Conservation (phyloP, 1,284 basidiomycete genomes). For the Ceratobasidium sp. region DNA sequence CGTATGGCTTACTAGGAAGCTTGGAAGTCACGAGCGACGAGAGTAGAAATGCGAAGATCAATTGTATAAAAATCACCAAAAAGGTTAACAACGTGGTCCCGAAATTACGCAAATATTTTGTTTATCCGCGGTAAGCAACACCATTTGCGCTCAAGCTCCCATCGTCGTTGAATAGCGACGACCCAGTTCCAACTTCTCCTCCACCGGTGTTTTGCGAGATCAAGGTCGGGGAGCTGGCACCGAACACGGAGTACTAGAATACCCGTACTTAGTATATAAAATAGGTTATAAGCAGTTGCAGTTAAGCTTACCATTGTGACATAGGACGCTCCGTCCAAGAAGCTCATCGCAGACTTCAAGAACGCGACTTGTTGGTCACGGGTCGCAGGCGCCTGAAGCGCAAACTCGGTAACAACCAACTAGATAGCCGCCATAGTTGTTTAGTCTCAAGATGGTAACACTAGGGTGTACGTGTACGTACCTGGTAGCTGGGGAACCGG, state of each 20-base stretch:
- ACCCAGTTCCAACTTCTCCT: constrained; percentile 44
- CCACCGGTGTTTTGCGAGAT: constrained; percentile 38
- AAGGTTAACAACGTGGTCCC: too few relatives aligned
- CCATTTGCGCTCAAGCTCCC: constrained; percentile 37
- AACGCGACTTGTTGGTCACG: constrained; percentile 44
- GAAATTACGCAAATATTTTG: too few relatives aligned
- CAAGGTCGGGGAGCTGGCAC: constrained; percentile 27
- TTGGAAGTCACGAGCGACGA: too few relatives aligned
- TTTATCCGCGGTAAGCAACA: constrained; percentile 37
- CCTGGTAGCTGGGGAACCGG: constrained; percentile 38
- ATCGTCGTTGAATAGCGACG: constrained; percentile 40
- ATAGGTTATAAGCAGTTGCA: neutral
- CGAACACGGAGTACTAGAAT: constrained; percentile 36
- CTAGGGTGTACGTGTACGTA: neutral
- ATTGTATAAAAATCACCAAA: too few relatives aligned
- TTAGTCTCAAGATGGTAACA: neutral
- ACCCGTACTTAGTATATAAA: neutral
- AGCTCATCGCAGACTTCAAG: constrained; percentile 30
- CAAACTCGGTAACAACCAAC: constrained; percentile 43
- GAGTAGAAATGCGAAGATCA: too few relatives aligned
- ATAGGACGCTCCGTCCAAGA: constrained; percentile 44
- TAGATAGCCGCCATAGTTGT: neutral
- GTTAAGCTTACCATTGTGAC: constrained; percentile 20
- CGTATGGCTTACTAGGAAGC: too few relatives aligned
- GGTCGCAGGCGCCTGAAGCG: constrained; percentile 28